phyloP scores from a whole-genome alignment of 148 eudicot genomes.

The Chenopodium quinoa region DNA sequence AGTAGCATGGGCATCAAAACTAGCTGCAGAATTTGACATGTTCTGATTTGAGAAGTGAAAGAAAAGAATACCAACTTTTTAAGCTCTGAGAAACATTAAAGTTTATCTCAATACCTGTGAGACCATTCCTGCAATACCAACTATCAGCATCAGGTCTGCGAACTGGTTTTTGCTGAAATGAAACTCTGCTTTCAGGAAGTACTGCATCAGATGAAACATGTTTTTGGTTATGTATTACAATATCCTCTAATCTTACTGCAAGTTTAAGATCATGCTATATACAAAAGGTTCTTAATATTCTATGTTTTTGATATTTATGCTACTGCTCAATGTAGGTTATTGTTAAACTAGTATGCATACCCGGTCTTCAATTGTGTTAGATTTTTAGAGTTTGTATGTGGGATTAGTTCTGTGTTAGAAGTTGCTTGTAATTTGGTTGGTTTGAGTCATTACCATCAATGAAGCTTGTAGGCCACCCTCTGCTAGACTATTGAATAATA shows the following conservation, averaged over 20 bases:
- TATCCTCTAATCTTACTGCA: not conserved
- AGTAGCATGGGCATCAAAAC: constrained; percentile 73
- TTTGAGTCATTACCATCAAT: constrained; percentile 37
- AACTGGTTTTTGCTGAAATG: constrained; percentile 81
- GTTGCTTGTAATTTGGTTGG: not conserved
- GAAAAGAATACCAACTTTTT: not conserved
- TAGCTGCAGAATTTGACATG: constrained; percentile 46
- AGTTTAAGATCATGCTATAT: not conserved
- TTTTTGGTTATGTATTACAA: not conserved
- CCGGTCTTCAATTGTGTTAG: no score
- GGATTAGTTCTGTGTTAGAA: no score
- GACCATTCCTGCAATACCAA: constrained; percentile 56
- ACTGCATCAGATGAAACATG: constrained; percentile 45
- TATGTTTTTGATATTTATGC: not conserved
- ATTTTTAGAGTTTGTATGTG: no score
- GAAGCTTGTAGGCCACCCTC: constrained; percentile 58
- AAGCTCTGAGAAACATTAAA: not conserved
- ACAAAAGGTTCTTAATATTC: not conserved
- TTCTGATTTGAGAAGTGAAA: not conserved
- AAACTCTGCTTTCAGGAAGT: constrained; percentile 73
- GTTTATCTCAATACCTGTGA: constrained; percentile 51
- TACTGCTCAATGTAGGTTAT: not conserved
- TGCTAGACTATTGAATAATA: constrained; percentile 59
- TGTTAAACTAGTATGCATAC: not conserved
- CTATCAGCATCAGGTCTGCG: constrained; percentile 74